Evolutionary conservation across 1,139 yeast species (phyloP).

Genomic region (Diutina rugosa): DNA sequence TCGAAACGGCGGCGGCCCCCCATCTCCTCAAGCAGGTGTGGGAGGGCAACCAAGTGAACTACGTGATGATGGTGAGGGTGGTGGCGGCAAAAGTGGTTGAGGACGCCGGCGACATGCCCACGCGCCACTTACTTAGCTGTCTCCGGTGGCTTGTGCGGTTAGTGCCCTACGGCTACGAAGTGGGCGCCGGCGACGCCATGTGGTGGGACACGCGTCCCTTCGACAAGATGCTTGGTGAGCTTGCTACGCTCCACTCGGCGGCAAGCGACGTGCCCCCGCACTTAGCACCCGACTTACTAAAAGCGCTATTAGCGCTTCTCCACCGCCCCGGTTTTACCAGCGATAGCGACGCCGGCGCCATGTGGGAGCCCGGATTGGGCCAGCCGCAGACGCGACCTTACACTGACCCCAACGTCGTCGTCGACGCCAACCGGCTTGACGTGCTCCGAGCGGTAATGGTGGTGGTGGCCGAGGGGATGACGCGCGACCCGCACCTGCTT

Average conservation of each 20-base stretch:
- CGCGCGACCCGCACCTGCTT: conserved; percentile 30
- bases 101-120: background rate
- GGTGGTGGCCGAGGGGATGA: conserved; percentile 53
- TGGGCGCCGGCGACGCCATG: background rate
- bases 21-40: background rate
- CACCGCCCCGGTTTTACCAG: conserved; percentile 2
- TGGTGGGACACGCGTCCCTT: background rate
- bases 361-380: conserved; percentile 81
- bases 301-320: background rate
- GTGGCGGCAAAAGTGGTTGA: background rate
- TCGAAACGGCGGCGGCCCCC: background rate
- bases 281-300: background rate
- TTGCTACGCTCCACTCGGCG: background rate
- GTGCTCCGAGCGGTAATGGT: conserved; percentile 48
- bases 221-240: background rate
- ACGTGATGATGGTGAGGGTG: background rate
- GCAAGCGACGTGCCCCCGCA: background rate
- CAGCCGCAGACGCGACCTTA: background rate
- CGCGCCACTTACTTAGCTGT: background rate
- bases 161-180: background rate
- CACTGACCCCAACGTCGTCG: conserved; percentile 26
- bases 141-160: background rate
- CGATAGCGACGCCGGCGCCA: conserved; percentile 1
- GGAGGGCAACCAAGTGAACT: background rate
- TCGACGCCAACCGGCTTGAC: conserved; percentile 59